These are phyloP conservation scores for Trichoderma breve DNA, from an alignment of 2,329 filamentous ascomycete species.

Conservation along the genomic window DNA sequence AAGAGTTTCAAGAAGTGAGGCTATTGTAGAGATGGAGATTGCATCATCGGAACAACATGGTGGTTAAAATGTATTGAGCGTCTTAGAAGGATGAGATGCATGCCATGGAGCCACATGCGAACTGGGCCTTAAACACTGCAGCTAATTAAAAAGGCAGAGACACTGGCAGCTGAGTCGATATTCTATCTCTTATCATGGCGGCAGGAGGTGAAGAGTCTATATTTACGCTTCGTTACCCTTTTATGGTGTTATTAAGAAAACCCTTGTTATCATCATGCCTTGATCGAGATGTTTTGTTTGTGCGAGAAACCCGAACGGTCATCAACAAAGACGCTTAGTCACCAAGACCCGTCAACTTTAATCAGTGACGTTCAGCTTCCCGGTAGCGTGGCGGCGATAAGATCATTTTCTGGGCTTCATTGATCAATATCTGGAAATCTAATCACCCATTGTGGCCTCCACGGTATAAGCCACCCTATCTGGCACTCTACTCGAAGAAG, in stretches of 20 bases:
- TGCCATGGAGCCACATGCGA: background rate
- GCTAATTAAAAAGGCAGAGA: too few species aligned
- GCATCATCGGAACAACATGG: background rate
- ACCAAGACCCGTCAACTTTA: background rate
- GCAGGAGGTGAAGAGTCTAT: too few species aligned
- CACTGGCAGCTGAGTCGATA: too few species aligned
- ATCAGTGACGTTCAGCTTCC: constrained; percentile 3
- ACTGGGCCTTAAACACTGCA: too few species aligned
- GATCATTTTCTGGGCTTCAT: background rate
- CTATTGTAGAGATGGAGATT: background rate
- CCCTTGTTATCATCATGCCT: too few species aligned
- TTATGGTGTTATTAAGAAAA: too few species aligned
- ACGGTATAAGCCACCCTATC: background rate
- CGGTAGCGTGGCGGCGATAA: background rate
- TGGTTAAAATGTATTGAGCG: background rate
- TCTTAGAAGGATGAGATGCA: background rate
- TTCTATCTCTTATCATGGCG: too few species aligned
- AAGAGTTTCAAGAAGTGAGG: background rate
- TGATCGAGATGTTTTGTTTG: background rate
- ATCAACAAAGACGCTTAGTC: background rate
- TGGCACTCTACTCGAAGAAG: background rate
- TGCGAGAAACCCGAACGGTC: background rate
- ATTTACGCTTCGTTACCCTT: too few species aligned
- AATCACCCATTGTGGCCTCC: too few species aligned
- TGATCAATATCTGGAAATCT: background rate